A percentile compares a stretch with the other conserved stretches of the same genome.
Conservation (phyloP, 2,329 filamentous ascomycete genomes). For the Blumeria graminis region DNA sequence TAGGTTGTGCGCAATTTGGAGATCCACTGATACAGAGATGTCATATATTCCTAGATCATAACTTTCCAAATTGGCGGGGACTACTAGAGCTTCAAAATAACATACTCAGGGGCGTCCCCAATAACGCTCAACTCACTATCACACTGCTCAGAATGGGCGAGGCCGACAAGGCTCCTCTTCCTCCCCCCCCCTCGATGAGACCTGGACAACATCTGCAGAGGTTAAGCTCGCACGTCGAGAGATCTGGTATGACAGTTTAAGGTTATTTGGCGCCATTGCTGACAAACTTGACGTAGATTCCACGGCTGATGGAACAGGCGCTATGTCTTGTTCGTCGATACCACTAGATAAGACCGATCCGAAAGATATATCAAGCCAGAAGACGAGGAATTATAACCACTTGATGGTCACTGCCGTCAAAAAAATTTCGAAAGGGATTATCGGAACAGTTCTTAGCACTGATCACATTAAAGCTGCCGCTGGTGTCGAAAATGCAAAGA, state of each 20-base stretch:
- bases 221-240: too few relatives aligned
- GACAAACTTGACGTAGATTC: constrained; percentile 20
- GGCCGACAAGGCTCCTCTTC: constrained; percentile 54
- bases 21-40: constrained; percentile 44
- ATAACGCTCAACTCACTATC: constrained; percentile 62
- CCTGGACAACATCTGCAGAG: too few relatives aligned
- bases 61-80: constrained; percentile 50
- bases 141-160: constrained; percentile 66
- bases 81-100: constrained; percentile 34
- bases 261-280: background rate
- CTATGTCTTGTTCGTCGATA: too few relatives aligned
- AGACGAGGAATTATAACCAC: background rate
- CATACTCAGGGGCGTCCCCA: constrained; percentile 58
- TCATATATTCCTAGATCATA: constrained; percentile 32
- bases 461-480: constrained; percentile 40
- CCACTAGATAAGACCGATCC: constrained; percentile 12
- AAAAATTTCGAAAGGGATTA: constrained; percentile 31
- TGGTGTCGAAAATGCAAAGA: constrained; percentile 32
- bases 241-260: too few relatives aligned
- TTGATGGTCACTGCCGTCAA: constrained; percentile 26
- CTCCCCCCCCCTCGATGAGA: constrained; percentile 25
- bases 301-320: constrained; percentile 18
- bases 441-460: constrained; percentile 47
- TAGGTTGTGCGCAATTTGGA: constrained; percentile 60
- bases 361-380: too few relatives aligned